These are phyloP conservation scores for Tetrahymena borealis DNA, from an alignment of 73 alveolate genomes.

Conservation along the genomic window DNA sequence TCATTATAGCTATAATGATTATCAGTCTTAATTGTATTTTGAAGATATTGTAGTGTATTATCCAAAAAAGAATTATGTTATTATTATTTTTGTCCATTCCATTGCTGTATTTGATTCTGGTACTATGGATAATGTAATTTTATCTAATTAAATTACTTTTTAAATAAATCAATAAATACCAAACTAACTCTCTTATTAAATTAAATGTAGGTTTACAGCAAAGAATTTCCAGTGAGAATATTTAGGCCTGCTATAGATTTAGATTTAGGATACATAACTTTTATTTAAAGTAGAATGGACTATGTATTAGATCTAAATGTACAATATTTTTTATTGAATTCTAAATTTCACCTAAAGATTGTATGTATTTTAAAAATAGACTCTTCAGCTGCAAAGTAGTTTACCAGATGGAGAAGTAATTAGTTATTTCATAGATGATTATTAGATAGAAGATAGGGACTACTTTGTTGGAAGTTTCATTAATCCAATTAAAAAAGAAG, in stretches of 20 bases:
- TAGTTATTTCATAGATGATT: background rate
- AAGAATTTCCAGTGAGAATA: background rate
- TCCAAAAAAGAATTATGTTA: background rate
- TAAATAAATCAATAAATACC: background rate
- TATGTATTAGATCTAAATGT: background rate
- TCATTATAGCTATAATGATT: background rate
- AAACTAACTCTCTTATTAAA: no score
- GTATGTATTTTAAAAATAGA: background rate
- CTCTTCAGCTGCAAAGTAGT: background rate
- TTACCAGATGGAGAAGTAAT: background rate
- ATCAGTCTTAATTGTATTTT: background rate
- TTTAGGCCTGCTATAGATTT: background rate
- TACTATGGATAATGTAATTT: background rate
- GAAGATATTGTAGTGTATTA: background rate
- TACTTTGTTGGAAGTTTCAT: background rate
- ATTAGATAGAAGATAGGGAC: background rate
- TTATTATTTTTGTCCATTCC: background rate
- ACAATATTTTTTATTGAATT: no score
- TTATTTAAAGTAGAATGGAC: background rate
- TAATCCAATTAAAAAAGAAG: background rate
- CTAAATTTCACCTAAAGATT: no score
- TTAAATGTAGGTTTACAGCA: background rate
- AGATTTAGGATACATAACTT: background rate
- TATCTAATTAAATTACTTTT: background rate
- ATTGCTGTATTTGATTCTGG: background rate